A percentile compares a stretch with the other conserved stretches of the same genome.
phyloP scores from a whole-genome alignment of 225 moss, liverwort and hornwort species.

The Polytrichum commune region DNA sequence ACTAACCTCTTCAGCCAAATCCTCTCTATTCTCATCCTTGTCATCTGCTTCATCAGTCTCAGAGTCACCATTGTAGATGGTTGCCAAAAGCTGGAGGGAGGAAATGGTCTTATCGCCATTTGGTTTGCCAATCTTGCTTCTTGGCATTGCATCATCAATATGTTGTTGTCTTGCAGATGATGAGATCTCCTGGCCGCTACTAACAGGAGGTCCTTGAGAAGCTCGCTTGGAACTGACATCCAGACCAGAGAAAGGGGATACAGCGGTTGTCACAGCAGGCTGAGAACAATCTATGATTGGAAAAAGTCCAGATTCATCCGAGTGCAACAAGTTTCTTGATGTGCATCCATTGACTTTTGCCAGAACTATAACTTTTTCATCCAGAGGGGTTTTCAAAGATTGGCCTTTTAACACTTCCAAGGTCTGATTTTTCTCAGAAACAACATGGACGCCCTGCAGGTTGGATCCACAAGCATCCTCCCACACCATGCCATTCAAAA shows the following conservation, averaged over 20 bases:
- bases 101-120: conserved; percentile 18
- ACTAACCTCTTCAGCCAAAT: conserved; percentile 7
- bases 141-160: background rate
- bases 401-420: background rate
- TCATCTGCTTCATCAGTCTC: conserved; percentile 48
- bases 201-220: background rate
- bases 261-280: background rate
- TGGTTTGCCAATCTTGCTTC: background rate
- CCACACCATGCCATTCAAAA: background rate
- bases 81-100: conserved; percentile 47
- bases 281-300: background rate
- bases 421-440: background rate
- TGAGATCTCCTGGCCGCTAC: background rate
- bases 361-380: background rate
- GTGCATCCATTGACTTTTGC: background rate
- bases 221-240: background rate
- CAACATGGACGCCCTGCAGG: background rate
- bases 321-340: background rate
- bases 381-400: background rate
- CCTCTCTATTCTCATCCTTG: conserved; percentile 1
- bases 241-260: background rate
- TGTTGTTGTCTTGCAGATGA: background rate
- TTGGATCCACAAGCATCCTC: background rate
- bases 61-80: conserved; percentile 40
- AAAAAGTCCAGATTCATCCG: background rate